phyloP scores from a whole-genome alignment of 2,329 filamentous ascomycete species.

The Epichloe sylvatica region DNA sequence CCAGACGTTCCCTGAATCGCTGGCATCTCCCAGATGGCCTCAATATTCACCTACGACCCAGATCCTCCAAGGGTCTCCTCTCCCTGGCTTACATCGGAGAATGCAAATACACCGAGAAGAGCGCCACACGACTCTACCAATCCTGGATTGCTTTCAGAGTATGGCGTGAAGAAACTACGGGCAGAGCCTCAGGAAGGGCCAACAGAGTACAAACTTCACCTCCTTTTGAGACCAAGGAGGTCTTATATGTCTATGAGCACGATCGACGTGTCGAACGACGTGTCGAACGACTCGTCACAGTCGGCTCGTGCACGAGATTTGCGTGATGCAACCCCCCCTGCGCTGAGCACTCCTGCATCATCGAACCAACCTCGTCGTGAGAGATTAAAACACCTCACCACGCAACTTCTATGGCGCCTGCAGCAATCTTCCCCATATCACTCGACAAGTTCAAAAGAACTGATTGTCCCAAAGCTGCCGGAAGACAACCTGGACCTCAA shows the following conservation, averaged over 20 bases:
- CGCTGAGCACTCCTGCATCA: slow-evolving; percentile 22
- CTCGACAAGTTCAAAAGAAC: slow-evolving; percentile 59
- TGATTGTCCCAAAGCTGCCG: slow-evolving; percentile 62
- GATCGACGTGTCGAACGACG: slow-evolving; percentile 1
- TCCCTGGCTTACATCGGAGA: slow-evolving; percentile 61
- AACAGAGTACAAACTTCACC: slow-evolving; percentile 90
- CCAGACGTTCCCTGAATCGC: not conserved
- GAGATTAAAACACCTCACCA: slow-evolving; percentile 80
- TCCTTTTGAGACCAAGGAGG: slow-evolving; percentile 66
- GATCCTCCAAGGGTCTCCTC: slow-evolving; percentile 79
- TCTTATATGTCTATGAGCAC: slow-evolving; percentile 63
- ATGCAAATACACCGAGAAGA: slow-evolving; percentile 18
- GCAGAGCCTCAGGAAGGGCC: slow-evolving; percentile 89
- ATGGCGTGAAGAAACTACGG: slow-evolving; percentile 61
- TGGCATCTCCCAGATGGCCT: slow-evolving; percentile 49
- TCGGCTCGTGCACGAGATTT: slow-evolving; percentile 2
- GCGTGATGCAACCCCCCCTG: slow-evolving; percentile 6
- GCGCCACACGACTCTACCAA: slow-evolving; percentile 16
- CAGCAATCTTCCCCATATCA: slow-evolving; percentile 93
- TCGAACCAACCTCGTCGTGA: slow-evolving; percentile 64
- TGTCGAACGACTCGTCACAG: slow-evolving; percentile 1
- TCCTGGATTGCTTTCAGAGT: slow-evolving; percentile 39
- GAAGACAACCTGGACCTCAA: slow-evolving; percentile 40
- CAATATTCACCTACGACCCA: slow-evolving; percentile 88
- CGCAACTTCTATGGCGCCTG: slow-evolving; percentile 84